Base-by-base conservation (phyloP, 306 rosid species). In the Inga laurina region DNA sequence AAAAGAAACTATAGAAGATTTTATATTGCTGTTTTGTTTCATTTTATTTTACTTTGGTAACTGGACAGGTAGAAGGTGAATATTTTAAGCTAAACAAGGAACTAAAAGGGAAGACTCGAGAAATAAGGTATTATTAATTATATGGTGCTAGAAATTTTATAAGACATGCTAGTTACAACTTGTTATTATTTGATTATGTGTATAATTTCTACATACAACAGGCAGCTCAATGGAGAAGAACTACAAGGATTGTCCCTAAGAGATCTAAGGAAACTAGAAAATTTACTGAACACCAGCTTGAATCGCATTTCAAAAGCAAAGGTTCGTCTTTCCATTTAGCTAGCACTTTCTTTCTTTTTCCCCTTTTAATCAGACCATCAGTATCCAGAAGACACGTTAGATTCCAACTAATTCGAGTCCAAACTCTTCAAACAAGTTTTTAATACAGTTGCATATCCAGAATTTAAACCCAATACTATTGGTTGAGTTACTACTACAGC, bases 81-180 rank as follows among this genome's bases (percentile, higher is more conserved):
- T 30, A 48, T 61, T n/a, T 37, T 10, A 66, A 8, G 74, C n/a
- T 78, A 16, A 8, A 12, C 0, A 66, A 49, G 22, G 75, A 34
- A 12, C 24, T 79, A 3, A 35, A 3, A 79, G 75, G 67, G 32
- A 79, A 21, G 37, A 79, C 75, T 32, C 51, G 4, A 4, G 82
- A 79, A 79, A 7, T 79, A 46, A 79, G 82, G 82, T 79, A 65
- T 56, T 52, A 2, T n/a, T 49, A 67, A 39, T 10, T 51, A 68
- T 16, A 35, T 73, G 62, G 27, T 49, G 45, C 14, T 8, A 3
- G 27, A 32, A 0, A 16, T 75, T 10, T 75, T n/a, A 19, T 52
- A 35, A 34, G 49, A 14, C 1, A 37, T 22, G 57, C 56, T 21
- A 7, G 7, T 7, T 37, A 37, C 41, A 48, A 46, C 16, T 13